phyloP scores from a whole-genome alignment of 768 basidiomycete genomes.

The Amylocystis lapponica region DNA sequence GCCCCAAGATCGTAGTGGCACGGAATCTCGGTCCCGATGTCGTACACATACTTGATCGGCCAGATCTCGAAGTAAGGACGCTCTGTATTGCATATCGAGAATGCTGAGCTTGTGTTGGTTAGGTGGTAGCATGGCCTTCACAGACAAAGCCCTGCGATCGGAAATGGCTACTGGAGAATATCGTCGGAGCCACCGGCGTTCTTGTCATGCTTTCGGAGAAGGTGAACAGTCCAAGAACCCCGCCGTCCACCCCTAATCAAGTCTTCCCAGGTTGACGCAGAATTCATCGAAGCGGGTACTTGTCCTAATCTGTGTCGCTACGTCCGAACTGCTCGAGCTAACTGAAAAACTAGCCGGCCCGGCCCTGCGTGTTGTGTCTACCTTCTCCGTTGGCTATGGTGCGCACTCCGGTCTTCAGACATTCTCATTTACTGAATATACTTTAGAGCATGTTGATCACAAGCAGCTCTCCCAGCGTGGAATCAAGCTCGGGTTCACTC shows the following conservation, averaged over 20 bases:
- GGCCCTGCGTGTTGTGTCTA: slow-evolving; percentile 76
- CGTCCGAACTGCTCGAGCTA: no score
- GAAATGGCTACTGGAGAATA: slow-evolving; percentile 70
- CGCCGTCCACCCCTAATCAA: no score
- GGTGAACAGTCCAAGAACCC: slow-evolving; percentile 30
- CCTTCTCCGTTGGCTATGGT: slow-evolving; percentile 92
- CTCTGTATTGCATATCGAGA: not conserved
- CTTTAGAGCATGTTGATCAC: slow-evolving; percentile 75
- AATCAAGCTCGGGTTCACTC: slow-evolving; percentile 84
- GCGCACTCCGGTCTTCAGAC: slow-evolving; percentile 16
- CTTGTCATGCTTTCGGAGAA: slow-evolving; percentile 65
- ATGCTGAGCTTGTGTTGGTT: not conserved
- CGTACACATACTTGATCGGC: slow-evolving; percentile 47
- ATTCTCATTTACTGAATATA: not conserved
- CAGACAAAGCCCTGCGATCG: slow-evolving; percentile 48
- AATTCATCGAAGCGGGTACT: slow-evolving; percentile 55
- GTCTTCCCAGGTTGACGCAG: slow-evolving; percentile 55
- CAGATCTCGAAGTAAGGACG: slow-evolving; percentile 50
- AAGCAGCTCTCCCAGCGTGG: slow-evolving; percentile 50
- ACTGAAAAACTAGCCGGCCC: slow-evolving; percentile 51
- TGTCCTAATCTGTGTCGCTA: not conserved
- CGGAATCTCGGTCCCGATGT: slow-evolving; percentile 58
- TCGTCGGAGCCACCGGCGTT: slow-evolving; percentile 54
- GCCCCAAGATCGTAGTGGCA: slow-evolving; percentile 47
- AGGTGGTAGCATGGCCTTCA: slow-evolving; percentile 48